Evolutionary conservation across 2,329 filamentous ascomycete genomes (phyloP).

Genomic region (Colletotrichum tofieldiae): DNA sequence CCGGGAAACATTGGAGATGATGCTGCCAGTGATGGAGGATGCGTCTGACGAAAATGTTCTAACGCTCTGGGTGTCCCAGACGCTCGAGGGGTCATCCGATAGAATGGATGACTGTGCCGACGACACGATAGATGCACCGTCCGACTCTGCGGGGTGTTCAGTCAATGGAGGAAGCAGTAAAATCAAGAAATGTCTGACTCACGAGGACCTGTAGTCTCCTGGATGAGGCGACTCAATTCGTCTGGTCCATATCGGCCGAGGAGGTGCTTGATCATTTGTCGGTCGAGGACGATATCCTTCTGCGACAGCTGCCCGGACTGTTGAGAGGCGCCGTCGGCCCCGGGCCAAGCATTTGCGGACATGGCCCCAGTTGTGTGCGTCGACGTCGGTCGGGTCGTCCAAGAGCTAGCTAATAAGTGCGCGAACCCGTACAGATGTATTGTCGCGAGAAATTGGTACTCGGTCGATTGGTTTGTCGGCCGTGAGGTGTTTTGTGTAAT

Average conservation of each 20-base stretch:
- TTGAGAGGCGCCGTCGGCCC: slow-evolving; percentile 51
- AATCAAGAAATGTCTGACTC: slow-evolving; percentile 44
- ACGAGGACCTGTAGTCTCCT: slow-evolving; percentile 52
- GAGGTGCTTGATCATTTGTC: slow-evolving; percentile 54
- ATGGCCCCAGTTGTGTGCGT: slow-evolving; percentile 34
- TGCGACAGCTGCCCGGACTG: slow-evolving; percentile 38
- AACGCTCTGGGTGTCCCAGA: slow-evolving; percentile 56
- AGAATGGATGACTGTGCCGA: slow-evolving; percentile 54
- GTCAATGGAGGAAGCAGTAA: slow-evolving; percentile 7
- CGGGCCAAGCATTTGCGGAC: slow-evolving; percentile 51
- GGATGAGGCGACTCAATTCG: slow-evolving; percentile 52
- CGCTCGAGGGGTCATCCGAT: slow-evolving; percentile 54
- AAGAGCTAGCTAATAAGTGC: neutral
- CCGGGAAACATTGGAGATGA: slow-evolving; percentile 58
- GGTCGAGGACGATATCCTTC: slow-evolving; percentile 48
- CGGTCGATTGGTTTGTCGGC: neutral
- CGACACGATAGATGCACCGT: slow-evolving; percentile 54
- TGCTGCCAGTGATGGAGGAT: slow-evolving; percentile 57
- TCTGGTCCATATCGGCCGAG: slow-evolving; percentile 53
- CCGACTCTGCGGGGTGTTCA: slow-evolving; percentile 43
- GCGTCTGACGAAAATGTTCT: slow-evolving; percentile 59
- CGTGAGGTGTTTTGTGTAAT: slow-evolving; percentile 20
- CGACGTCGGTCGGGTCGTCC: slow-evolving; percentile 6
- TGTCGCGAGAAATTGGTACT: neutral
- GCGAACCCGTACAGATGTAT: neutral